Percentiles rank a stretch among this genome's conserved stretches.
These are phyloP conservation scores for Termitomyces sp. DNA, from an alignment of 768 basidiomycete species.

Conservation along the genomic window DNA sequence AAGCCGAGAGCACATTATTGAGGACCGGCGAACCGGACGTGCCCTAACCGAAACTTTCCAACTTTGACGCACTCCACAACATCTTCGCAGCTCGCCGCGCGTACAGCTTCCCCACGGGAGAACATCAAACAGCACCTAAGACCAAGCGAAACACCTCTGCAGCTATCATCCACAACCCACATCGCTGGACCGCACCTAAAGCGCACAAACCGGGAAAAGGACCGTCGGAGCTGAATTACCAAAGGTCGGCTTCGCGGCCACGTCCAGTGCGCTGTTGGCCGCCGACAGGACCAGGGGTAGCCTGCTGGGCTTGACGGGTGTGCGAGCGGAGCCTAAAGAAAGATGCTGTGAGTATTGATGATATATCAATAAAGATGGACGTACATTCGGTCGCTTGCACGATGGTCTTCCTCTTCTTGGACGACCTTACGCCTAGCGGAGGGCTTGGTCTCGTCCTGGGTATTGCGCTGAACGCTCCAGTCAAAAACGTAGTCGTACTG, in stretches of 20 bases:
- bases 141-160: conserved; percentile 31
- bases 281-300: conserved; percentile 41
- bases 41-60: conserved; percentile 32
- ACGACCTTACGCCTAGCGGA: conserved; percentile 72
- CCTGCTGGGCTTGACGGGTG: conserved; percentile 77
- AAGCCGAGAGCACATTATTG: conserved; percentile 26
- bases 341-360: conserved; percentile 9
- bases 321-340: conserved; percentile 75
- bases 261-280: conserved; percentile 43
- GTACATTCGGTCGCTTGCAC: conserved; percentile 80
- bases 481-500: conserved; percentile 99
- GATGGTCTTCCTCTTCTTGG: conserved; percentile 83
- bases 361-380: conserved; percentile 24
- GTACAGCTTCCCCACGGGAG: conserved; percentile 30
- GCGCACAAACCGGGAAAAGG: conserved; percentile 36
- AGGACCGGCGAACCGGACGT: conserved; percentile 36
- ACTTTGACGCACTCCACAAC: conserved; percentile 24
- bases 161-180: conserved; percentile 46
- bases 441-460: conserved; percentile 70
- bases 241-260: conserved; percentile 49
- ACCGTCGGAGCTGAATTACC: conserved; percentile 34
- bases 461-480: conserved; percentile 86
- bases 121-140: conserved; percentile 22
- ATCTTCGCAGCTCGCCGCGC: conserved; percentile 14
- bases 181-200: conserved; percentile 44